Conservation (phyloP, 345 rosid species). For the Bruguiera gymnorhiza region DNA sequence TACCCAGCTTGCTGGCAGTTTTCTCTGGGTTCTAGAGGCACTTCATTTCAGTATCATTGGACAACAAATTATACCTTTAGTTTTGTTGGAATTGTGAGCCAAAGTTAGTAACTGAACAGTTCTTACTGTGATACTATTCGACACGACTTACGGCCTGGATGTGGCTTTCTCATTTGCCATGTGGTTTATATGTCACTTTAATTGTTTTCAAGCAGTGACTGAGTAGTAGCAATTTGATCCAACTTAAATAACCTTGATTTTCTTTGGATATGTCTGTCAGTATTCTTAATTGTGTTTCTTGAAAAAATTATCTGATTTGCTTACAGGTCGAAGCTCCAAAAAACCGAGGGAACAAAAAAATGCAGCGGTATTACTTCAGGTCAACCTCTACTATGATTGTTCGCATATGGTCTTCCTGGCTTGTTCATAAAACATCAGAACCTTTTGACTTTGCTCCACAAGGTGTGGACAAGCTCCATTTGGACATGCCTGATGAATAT, state of each 20-base stretch:
- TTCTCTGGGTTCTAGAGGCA: too few species aligned
- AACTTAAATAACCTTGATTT: background rate
- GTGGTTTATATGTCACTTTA: too few species aligned
- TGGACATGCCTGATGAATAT: constrained; percentile 67
- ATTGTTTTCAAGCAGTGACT: too few species aligned
- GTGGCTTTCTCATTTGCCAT: too few species aligned
- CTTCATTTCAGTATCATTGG: too few species aligned
- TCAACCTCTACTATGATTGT: constrained; percentile 69
- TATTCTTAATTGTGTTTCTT: background rate
- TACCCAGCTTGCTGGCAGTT: background rate
- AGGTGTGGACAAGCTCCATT: constrained; percentile 79
- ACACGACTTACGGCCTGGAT: too few species aligned
- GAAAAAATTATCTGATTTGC: constrained; percentile 1
- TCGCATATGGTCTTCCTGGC: constrained; percentile 98
- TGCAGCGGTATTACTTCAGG: constrained; percentile 82
- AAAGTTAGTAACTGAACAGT: too few species aligned
- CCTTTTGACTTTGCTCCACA: constrained; percentile 65
- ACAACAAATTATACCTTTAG: too few species aligned
- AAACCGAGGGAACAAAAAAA: constrained; percentile 77
- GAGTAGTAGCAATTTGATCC: too few species aligned
- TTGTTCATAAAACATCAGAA: constrained; percentile 63
- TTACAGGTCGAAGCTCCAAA: constrained; percentile 87
- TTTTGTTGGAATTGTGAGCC: too few species aligned
- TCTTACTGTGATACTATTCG: too few species aligned
- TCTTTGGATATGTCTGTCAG: background rate